Evolutionary conservation across 768 basidiomycete species (phyloP).

Genomic region (Punctularia strigosozonata): DNA sequence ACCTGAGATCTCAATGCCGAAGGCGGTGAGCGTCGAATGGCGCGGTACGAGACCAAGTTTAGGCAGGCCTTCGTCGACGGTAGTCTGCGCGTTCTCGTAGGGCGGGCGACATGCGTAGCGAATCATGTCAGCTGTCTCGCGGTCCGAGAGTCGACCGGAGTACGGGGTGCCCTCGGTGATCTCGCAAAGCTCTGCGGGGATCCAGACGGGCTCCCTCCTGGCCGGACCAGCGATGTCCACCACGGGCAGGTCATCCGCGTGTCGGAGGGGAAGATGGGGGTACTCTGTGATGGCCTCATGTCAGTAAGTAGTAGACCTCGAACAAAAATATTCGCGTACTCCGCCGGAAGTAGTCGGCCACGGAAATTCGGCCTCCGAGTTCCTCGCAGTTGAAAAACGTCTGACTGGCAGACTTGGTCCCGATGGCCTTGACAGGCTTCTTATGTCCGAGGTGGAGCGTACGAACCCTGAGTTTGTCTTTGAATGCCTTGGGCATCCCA

Average conservation of each 20-base stretch:
- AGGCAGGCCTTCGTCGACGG: slow-evolving; percentile 46
- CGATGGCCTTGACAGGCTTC: slow-evolving; percentile 30
- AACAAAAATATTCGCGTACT: slow-evolving; percentile 32
- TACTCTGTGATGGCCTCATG: slow-evolving; percentile 35
- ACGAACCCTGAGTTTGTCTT: slow-evolving; percentile 43
- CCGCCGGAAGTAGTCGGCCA: slow-evolving; percentile 49
- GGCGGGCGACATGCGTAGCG: slow-evolving; percentile 55
- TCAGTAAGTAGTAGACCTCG: not conserved
- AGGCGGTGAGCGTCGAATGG: slow-evolving; percentile 28
- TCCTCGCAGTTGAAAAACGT: slow-evolving; percentile 49
- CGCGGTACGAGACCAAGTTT: slow-evolving; percentile 37
- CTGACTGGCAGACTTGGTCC: slow-evolving; percentile 26
- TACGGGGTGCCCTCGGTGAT: slow-evolving; percentile 50
- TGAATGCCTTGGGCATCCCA: slow-evolving; percentile 36
- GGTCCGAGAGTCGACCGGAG: slow-evolving; percentile 47
- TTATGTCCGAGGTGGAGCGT: slow-evolving; percentile 43
- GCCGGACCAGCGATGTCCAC: slow-evolving; percentile 22
- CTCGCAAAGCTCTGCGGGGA: slow-evolving; percentile 65
- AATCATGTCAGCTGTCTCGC: slow-evolving; percentile 63
- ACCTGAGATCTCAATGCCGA: slow-evolving; percentile 41
- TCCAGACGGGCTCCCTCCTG: slow-evolving; percentile 19
- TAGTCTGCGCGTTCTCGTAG: slow-evolving; percentile 40
- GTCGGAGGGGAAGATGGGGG: slow-evolving; percentile 33
- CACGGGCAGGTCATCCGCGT: slow-evolving; percentile 24
- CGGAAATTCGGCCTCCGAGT: slow-evolving; percentile 39